phyloP scores from a whole-genome alignment of 176 grass and related monocot species.

The Thinopyrum elongatum region DNA sequence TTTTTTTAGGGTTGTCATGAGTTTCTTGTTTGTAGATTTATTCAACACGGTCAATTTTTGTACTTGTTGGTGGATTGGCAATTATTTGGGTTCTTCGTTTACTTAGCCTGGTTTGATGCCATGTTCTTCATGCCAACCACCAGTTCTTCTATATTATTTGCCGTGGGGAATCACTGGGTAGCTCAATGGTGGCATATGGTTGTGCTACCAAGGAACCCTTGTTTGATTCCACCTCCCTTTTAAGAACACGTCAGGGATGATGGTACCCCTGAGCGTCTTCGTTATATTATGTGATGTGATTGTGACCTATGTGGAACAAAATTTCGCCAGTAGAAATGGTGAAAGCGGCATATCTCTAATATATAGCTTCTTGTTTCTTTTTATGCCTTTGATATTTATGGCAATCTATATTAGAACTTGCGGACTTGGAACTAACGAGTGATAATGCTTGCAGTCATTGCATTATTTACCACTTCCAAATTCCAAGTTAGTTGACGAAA shows the following conservation, averaged over 20 bases:
- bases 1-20: constrained; percentile 21
- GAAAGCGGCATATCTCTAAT: background rate
- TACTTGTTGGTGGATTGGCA: constrained; percentile 4
- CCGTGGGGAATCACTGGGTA: background rate
- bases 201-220: background rate
- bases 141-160: background rate
- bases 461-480: background rate
- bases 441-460: background rate
- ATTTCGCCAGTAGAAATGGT: background rate
- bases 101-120: constrained; percentile 3
- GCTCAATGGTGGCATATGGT: background rate
- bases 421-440: constrained; percentile 5
- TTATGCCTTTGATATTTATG: constrained; percentile 7
- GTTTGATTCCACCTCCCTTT: background rate
- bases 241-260: background rate
- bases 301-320: background rate
- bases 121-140: constrained; percentile 5
- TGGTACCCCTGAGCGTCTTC: background rate
- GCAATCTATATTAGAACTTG: background rate
- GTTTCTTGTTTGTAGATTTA: constrained; percentile 40
- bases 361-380: background rate
- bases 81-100: constrained; percentile 19
- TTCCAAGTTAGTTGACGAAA: constrained; percentile 2
- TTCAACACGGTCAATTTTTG: constrained; percentile 9
- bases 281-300: background rate